Evolutionary conservation across 148 eudicot genomes (phyloP).

Genomic region (Rhododendron ovatum): DNA sequence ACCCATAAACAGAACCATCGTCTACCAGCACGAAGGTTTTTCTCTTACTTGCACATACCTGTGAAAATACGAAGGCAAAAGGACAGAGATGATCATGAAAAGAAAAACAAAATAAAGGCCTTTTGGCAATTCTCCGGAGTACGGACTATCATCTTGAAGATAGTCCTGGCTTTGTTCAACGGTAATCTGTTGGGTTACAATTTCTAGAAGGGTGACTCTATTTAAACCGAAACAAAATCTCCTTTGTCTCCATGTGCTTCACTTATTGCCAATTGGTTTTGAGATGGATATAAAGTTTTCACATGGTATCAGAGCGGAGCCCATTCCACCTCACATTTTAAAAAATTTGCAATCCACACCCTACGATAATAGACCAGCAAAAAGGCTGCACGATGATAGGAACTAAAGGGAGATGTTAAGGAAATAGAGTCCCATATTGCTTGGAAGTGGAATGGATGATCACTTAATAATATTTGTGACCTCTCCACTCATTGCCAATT

Average conservation of each 20-base stretch:
- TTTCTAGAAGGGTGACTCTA: background rate
- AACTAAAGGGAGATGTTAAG: no score
- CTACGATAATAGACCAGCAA: no score
- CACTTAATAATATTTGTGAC: no score
- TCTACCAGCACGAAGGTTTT: constrained; percentile 83
- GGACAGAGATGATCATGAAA: background rate
- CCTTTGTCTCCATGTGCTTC: background rate
- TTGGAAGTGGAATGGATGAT: no score
- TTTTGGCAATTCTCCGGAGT: background rate
- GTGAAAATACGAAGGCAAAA: constrained; percentile 1
- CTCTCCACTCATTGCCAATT: no score
- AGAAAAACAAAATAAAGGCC: background rate
- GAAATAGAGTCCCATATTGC: no score
- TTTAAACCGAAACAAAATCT: background rate
- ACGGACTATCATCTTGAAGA: background rate
- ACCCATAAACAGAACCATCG: constrained; percentile 69
- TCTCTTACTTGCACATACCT: constrained; percentile 98
- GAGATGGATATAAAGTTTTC: no score
- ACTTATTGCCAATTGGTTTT: no score
- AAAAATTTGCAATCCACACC: no score
- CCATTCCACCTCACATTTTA: no score
- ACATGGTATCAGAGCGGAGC: no score
- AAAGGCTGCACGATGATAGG: no score
- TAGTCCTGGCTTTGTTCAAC: background rate
- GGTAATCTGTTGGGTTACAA: background rate